A percentile compares a stretch with the other conserved stretches of the same genome.
Conservation (phyloP, 495 filamentous ascomycete species). For the Platismatia glauca region DNA sequence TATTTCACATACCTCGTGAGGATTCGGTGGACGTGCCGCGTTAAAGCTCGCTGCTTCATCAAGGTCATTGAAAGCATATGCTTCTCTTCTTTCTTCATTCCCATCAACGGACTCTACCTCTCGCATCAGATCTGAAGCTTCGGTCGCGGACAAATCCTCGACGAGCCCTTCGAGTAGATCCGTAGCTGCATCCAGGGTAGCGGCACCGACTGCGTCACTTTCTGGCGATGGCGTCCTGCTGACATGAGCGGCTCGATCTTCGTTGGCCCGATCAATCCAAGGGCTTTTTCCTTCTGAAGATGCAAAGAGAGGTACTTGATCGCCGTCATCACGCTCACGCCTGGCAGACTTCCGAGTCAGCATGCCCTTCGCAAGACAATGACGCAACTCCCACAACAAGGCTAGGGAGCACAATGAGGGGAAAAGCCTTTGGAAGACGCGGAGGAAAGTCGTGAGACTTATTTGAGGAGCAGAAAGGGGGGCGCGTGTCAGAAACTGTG, state of each 20-base stretch:
- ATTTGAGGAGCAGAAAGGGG: not conserved
- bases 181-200: constrained; percentile 18
- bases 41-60: constrained; percentile 33
- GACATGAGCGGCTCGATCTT: constrained; percentile 11
- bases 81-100: constrained; percentile 33
- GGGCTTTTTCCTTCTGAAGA: constrained; percentile 35
- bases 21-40: constrained; percentile 27
- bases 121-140: constrained; percentile 16
- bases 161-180: constrained; percentile 22
- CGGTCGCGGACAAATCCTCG: constrained; percentile 24
- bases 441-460: not conserved
- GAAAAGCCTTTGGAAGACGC: not conserved
- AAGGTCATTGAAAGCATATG: constrained; percentile 37
- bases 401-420: not conserved
- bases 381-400: not conserved
- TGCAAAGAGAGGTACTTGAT: constrained; percentile 64
- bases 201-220: constrained; percentile 6
- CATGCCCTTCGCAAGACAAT: not conserved
- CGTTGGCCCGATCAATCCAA: not conserved
- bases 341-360: not conserved
- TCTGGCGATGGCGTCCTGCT: constrained; percentile 8
- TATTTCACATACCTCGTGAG: constrained; percentile 6
- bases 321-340: constrained; percentile 48
- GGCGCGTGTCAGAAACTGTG: not conserved
- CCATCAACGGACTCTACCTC: constrained; percentile 28